Evolutionary conservation across 352 stramenopile genomes (phyloP).

Genomic region (Hyaloperonospora brassicae): DNA sequence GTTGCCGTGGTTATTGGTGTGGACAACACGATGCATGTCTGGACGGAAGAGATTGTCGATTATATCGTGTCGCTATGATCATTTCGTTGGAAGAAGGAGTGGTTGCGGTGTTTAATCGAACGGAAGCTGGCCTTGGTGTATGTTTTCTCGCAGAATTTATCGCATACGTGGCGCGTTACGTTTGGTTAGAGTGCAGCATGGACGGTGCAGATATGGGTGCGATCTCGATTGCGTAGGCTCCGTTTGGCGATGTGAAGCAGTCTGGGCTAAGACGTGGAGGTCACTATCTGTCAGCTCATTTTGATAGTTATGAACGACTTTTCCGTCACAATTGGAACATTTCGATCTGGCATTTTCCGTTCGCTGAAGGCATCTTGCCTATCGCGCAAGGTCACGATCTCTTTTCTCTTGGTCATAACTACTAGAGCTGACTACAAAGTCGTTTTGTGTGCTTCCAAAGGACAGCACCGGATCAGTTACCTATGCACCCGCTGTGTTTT

Average conservation of each 20-base stretch:
- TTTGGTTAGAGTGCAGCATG: slow-evolving; percentile 88
- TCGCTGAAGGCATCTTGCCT: too few species aligned
- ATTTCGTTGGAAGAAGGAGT: slow-evolving; percentile 86
- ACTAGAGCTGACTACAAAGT: too few species aligned
- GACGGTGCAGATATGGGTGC: slow-evolving; percentile 89
- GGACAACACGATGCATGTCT: slow-evolving; percentile 79
- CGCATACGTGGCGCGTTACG: slow-evolving; percentile 83
- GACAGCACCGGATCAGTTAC: too few species aligned
- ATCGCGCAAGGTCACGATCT: too few species aligned
- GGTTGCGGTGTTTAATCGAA: slow-evolving; percentile 91
- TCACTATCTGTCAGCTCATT: neutral
- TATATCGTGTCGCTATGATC: slow-evolving; percentile 87
- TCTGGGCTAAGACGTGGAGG: slow-evolving; percentile 88
- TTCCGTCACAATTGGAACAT: too few species aligned
- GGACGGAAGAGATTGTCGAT: slow-evolving; percentile 94
- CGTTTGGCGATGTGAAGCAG: slow-evolving; percentile 84
- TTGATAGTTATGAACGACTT: too few species aligned
- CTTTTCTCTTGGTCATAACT: too few species aligned
- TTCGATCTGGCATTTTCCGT: too few species aligned
- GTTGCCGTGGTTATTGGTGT: slow-evolving; percentile 90
- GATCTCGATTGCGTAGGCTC: slow-evolving; percentile 83
- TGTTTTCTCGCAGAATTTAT: slow-evolving; percentile 92
- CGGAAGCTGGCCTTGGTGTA: slow-evolving; percentile 84
- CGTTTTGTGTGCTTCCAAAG: too few species aligned
- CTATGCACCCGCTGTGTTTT: too few species aligned